phyloP scores from a whole-genome alignment of 305 asterid species.

The Salvia sclarea region DNA sequence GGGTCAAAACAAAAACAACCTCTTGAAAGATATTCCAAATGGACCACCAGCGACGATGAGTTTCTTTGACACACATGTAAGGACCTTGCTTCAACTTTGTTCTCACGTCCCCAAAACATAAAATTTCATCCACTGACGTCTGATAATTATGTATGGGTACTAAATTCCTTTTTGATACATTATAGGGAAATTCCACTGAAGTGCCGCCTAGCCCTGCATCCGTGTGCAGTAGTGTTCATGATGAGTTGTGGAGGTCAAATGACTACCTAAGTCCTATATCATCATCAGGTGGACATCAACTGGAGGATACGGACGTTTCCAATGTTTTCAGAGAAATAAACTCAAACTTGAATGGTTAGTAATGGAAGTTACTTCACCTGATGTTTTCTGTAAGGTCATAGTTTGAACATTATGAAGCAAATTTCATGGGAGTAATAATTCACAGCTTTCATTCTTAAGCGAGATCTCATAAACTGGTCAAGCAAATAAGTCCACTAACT shows the following conservation, averaged over 20 bases:
- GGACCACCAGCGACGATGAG: constrained; percentile 50
- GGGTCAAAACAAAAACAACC: constrained; percentile 42
- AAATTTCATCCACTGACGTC: constrained; percentile 5
- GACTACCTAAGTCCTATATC: constrained; percentile 71
- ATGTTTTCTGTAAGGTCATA: neutral
- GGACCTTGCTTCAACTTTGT: constrained; percentile 31
- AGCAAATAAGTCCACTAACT: neutral
- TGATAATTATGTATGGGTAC: constrained; percentile 20
- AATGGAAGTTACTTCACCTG: constrained; percentile 22
- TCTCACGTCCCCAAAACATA: neutral
- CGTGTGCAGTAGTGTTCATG: constrained; percentile 78
- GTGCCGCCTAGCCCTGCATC: constrained; percentile 99
- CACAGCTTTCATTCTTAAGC: constrained; percentile 5
- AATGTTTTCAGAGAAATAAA: constrained; percentile 78
- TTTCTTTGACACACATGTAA: constrained; percentile 67
- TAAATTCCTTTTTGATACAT: constrained; percentile 19
- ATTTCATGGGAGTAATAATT: neutral
- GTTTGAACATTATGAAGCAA: constrained; percentile 1
- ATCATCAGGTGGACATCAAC: constrained; percentile 54
- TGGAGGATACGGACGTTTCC: constrained; percentile 70
- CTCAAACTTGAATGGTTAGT: constrained; percentile 80
- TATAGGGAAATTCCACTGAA: constrained; percentile 89
- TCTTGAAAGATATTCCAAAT: constrained; percentile 52
- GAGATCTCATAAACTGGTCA: constrained; percentile 17
- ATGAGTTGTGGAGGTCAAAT: constrained; percentile 71